These are phyloP conservation scores for Fennellomyces sp. DNA, from an alignment of 371 early-diverging fungal species.

Conservation along the genomic window DNA sequence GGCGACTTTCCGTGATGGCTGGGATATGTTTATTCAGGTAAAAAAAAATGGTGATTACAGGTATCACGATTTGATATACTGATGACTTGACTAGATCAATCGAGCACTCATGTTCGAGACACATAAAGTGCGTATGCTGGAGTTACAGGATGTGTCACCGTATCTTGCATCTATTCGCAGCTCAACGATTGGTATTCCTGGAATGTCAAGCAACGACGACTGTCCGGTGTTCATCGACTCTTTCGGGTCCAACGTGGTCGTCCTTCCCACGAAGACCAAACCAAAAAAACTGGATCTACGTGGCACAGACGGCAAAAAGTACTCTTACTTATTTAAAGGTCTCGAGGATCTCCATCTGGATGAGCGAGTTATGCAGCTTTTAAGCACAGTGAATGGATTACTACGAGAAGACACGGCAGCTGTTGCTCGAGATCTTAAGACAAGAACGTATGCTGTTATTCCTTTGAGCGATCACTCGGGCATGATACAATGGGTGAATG, in stretches of 20 bases:
- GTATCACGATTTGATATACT: neutral
- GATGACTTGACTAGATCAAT: slow-evolving; percentile 31
- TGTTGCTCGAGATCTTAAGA: slow-evolving; percentile 52
- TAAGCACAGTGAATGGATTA: slow-evolving; percentile 73
- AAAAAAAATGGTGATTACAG: neutral
- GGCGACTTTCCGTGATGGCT: slow-evolving; percentile 56
- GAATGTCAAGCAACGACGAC: slow-evolving; percentile 27
- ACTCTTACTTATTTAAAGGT: slow-evolving; percentile 86
- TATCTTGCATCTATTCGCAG: slow-evolving; percentile 52
- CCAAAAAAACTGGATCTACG: slow-evolving; percentile 85
- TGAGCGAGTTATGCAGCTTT: slow-evolving; percentile 87
- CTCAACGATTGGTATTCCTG: slow-evolving; percentile 72
- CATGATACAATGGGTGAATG: slow-evolving; percentile 97
- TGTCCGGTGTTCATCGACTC: slow-evolving; percentile 48
- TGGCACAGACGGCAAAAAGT: slow-evolving; percentile 76
- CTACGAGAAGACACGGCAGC: slow-evolving; percentile 60
- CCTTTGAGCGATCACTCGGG: slow-evolving; percentile 95
- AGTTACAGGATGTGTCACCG: slow-evolving; percentile 67
- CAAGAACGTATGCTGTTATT: slow-evolving; percentile 91
- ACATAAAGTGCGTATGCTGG: slow-evolving; percentile 57
- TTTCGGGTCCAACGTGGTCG: slow-evolving; percentile 62
- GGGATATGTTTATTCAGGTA: slow-evolving; percentile 67
- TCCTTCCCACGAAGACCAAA: slow-evolving; percentile 85
- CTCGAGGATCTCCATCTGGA: slow-evolving; percentile 94
- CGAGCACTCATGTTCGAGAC: slow-evolving; percentile 62